Evolutionary conservation across 768 basidiomycete species (phyloP), one percentile per base, ranked within the genome.

Genomic region (Suillus variegatus): DNA sequence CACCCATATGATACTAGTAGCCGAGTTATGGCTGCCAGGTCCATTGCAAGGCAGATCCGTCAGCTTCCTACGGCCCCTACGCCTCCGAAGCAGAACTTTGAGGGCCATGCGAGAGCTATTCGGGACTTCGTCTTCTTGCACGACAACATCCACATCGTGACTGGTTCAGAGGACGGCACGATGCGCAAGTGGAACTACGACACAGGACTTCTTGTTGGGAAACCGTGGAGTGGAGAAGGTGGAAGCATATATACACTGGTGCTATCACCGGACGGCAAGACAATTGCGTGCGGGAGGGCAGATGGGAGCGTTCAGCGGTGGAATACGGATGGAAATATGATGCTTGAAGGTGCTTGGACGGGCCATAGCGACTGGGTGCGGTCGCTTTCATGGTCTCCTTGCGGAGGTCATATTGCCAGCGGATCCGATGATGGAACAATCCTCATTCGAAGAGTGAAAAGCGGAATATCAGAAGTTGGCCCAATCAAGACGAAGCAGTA

Each of bases 141-240:
- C 51, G 51, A 52, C 8, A 52, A 52, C 25, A 28, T 28, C 0
- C 51, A 52, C 25, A 52, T 52, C 51, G 51, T 52, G 25, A 52
- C 25, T 9, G 51, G 51, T 16, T 52, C 51, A 18, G 51, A 52
- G 16, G 51, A 52, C 51, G 51, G 51, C 25, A 52, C 51, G 14
- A 51, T 51, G 49, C 49, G 49, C 49, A 51, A 28, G 49, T 51
- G 49, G 49, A 51, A 51, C 49, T 51, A 51, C 25, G 49, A 51
- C 14, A 51, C 49, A 6, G 49, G 49, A 28, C 49, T 25, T 28
- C 49, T 51, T 8, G 25, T 51, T 16, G 49, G 49, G 14, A 51
- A 25, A 51, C 25, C 49, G 8, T 51, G 49, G 49, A 16, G 49
- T 28, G 49, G 49, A 3, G 49, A 16, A 7, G 49, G 49, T 6